Conservation (phyloP, 768 basidiomycete species). For the Naganishia vishniacii region DNA sequence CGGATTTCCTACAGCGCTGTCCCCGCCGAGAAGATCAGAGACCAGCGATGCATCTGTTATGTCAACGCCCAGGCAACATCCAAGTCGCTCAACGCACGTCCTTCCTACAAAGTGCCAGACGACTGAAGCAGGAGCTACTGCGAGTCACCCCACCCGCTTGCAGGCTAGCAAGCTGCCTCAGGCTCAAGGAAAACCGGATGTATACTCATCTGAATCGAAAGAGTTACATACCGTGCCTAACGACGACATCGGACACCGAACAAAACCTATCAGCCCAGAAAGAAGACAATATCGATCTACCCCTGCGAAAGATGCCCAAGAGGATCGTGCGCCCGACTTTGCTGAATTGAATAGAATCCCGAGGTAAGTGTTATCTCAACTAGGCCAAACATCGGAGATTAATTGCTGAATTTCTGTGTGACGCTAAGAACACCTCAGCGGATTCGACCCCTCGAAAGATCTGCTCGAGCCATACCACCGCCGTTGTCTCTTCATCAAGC, state of each 20-base stretch:
- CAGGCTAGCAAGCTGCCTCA: no score
- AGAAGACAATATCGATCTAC: no score
- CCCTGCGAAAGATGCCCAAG: not conserved
- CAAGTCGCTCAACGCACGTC: not conserved
- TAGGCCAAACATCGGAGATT: not conserved
- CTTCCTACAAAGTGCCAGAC: no score
- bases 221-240: no score
- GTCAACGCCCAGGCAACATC: not conserved
- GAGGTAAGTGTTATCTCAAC: not conserved
- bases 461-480: not conserved
- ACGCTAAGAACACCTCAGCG: constrained; percentile 8
- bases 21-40: not conserved
- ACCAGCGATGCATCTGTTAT: not conserved
- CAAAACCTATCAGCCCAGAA: no score
- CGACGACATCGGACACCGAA: no score
- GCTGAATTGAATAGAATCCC: not conserved
- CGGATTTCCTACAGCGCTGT: constrained; percentile 5
- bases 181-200: no score
- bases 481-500: constrained; percentile 7
- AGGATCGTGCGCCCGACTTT: not conserved
- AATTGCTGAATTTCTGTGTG: no score
- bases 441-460: not conserved
- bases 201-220: no score
- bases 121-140: no score
- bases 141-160: no score